Percentiles rank a stretch among this genome's conserved stretches.
Conservation (phyloP, 2,329 filamentous ascomycete genomes). For the Fusarium newnesense region DNA sequence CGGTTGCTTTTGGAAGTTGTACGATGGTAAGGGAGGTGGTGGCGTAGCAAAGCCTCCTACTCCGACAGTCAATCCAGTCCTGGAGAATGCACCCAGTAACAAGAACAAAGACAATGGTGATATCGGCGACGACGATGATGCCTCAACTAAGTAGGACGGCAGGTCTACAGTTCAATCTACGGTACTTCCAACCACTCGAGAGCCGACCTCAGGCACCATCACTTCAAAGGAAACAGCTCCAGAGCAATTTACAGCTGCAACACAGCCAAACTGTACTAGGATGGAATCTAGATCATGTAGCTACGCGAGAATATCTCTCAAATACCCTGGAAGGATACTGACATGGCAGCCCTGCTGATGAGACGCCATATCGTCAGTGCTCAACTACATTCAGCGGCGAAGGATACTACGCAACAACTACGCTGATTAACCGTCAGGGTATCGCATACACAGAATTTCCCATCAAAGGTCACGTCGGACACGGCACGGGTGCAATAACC, state of each 20-base stretch:
- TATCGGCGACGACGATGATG: neutral
- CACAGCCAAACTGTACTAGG: neutral
- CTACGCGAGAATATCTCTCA: neutral
- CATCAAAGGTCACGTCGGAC: neutral
- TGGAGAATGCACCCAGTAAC: neutral
- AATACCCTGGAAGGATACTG: fast-evolving
- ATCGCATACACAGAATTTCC: neutral
- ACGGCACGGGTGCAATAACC: neutral
- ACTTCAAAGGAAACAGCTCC: neutral
- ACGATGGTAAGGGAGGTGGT: neutral
- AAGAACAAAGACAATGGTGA: neutral
- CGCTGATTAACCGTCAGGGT: neutral
- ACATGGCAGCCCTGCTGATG: neutral
- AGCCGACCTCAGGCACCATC: neutral
- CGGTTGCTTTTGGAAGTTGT: neutral
- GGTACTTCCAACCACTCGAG: neutral
- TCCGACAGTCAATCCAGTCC: neutral
- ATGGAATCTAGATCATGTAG: neutral
- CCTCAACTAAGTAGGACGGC: neutral
- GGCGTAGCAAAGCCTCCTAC: neutral
- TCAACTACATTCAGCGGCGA: neutral
- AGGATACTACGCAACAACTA: neutral
- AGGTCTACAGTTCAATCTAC: fast-evolving
- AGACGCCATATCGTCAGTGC: neutral
- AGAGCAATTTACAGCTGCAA: neutral